These are phyloP conservation scores for Gnetum montanum DNA, from an alignment of 75 land plant species.

Conservation along the genomic window DNA sequence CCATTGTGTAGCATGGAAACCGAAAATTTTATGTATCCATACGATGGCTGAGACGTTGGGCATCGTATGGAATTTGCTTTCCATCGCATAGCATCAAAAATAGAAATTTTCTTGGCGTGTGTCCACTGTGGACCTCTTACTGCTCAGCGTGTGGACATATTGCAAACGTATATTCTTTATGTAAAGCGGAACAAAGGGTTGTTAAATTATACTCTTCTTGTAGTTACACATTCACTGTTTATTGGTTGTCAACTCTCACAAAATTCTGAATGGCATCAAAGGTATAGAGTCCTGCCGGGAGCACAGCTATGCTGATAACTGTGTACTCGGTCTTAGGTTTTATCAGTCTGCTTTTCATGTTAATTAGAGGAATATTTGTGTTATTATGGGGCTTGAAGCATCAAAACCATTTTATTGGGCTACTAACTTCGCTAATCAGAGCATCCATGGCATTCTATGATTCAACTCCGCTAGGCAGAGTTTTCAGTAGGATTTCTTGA, in stretches of 20 bases:
- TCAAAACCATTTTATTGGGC: constrained; percentile 40
- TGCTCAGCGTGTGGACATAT: no score
- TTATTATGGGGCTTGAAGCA: constrained; percentile 36
- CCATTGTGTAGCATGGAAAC: no score
- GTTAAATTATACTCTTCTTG: constrained; percentile 25
- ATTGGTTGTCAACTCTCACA: constrained; percentile 33
- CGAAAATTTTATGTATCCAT: no score
- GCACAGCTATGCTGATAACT: constrained; percentile 31
- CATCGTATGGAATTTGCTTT: no score
- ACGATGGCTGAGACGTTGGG: no score
- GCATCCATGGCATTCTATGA: constrained; percentile 95
- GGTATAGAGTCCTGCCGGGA: constrained; percentile 37
- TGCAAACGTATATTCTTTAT: constrained; percentile 72
- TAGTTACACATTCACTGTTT: constrained; percentile 32
- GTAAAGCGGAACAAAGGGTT: constrained; percentile 52
- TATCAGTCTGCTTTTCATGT: constrained; percentile 16
- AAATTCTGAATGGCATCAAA: constrained; percentile 65
- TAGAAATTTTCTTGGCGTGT: no score
- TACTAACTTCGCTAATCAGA: constrained; percentile 48
- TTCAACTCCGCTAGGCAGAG: constrained; percentile 80
- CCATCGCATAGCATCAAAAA: no score
- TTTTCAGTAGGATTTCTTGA: no score
- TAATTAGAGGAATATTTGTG: constrained; percentile 21
- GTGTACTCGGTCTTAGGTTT: constrained; percentile 50
- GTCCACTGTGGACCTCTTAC: no score